Evolutionary conservation across 2,329 filamentous ascomycete genomes (phyloP).

Genomic region (Helotiales sp.): DNA sequence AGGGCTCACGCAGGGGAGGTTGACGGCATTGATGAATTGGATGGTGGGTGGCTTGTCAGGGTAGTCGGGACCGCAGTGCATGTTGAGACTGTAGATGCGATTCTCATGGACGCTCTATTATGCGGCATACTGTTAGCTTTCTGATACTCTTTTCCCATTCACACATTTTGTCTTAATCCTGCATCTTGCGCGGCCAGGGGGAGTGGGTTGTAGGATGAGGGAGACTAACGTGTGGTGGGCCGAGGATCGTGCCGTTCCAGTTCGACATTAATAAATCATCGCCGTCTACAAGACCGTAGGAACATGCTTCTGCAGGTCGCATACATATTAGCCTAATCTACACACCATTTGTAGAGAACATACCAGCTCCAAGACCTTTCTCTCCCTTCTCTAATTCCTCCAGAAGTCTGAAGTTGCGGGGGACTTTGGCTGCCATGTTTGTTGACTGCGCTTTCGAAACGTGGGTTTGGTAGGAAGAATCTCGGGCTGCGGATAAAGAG

Average conservation of each 20-base stretch:
- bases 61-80: conserved; percentile 90
- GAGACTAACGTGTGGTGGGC: conserved; percentile 84
- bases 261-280: conserved; percentile 97
- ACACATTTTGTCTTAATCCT: background rate
- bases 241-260: conserved; percentile 98
- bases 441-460: conserved; percentile 12
- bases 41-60: conserved; percentile 88
- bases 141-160: background rate
- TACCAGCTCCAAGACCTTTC: conserved; percentile 92
- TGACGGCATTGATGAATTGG: conserved; percentile 92
- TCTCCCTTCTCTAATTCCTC: conserved; percentile 99
- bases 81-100: conserved; percentile 97
- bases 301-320: conserved; percentile 78
- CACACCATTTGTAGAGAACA: conserved; percentile 36
- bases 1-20: conserved; percentile 90
- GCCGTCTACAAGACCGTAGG: conserved; percentile 91
- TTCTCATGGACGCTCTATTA: conserved; percentile 94
- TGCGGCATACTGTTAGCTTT: background rate
- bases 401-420: conserved; percentile 93
- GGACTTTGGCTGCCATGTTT: conserved; percentile 70
- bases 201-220: background rate
- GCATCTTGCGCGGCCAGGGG: background rate
- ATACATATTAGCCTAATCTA: conserved; percentile 29
- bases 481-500: background rate
- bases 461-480: background rate